These are phyloP conservation scores for Phylloporus sp. DNA, from an alignment of 768 basidiomycete species.

Conservation along the genomic window DNA sequence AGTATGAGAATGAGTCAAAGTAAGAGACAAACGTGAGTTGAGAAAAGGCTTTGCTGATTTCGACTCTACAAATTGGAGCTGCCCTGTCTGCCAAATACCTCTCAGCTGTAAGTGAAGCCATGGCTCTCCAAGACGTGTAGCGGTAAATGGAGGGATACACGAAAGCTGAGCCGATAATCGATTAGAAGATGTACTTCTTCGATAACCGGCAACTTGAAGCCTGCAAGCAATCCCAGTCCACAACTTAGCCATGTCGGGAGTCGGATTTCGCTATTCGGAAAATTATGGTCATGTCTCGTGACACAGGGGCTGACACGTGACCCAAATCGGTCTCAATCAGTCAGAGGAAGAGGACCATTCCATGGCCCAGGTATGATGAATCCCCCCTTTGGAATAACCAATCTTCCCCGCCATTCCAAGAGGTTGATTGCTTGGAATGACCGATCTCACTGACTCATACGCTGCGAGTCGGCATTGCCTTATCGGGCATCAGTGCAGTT, in stretches of 20 bases:
- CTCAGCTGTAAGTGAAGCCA: constrained; percentile 41
- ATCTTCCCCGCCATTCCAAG: too few relatives aligned
- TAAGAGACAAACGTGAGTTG: constrained; percentile 50
- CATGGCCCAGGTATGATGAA: too few relatives aligned
- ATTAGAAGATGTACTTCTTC: constrained; percentile 3
- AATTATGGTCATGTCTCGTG: too few relatives aligned
- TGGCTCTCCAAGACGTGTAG: constrained; percentile 17
- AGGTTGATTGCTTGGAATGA: too few relatives aligned
- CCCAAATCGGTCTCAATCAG: too few relatives aligned
- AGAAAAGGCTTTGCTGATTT: constrained; percentile 64
- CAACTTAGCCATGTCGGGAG: constrained; percentile 8
- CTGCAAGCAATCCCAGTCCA: constrained; percentile 2
- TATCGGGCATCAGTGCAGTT: too few relatives aligned
- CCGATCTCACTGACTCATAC: too few relatives aligned
- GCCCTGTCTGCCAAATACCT: constrained; percentile 72
- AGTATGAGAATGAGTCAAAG: not conserved
- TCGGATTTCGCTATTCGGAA: constrained; percentile 8
- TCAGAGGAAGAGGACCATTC: too few relatives aligned
- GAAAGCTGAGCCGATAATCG: constrained; percentile 5
- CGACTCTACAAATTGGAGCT: constrained; percentile 72
- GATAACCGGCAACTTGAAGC: constrained; percentile 14
- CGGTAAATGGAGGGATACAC: not conserved
- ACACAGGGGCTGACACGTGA: too few relatives aligned
- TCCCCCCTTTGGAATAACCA: too few relatives aligned
- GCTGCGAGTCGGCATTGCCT: too few relatives aligned